Evolutionary conservation across 768 basidiomycete species (phyloP), one percentile per base, ranked within the genome.

Genomic region (Auriscalpium orientale): DNA sequence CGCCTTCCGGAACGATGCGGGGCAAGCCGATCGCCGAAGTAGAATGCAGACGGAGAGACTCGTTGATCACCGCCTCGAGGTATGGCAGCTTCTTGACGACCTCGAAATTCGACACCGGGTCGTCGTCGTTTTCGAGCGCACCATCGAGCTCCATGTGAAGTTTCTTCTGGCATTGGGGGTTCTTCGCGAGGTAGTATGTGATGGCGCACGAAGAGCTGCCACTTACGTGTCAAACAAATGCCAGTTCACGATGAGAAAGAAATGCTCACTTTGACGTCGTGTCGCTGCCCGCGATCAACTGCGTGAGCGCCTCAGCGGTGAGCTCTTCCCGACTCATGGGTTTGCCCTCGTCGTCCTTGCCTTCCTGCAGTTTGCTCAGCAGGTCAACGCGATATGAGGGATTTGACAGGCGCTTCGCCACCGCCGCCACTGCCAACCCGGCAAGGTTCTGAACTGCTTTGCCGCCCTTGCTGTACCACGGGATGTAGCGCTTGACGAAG

Each of bases 261-360:
- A 35, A 47, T 22, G 56, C 84, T 58, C 62, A 91, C 89, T 95
- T 97, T 47, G 92, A 93, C 0, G 94, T 95, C 1, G 93, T 97
- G 64, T 97, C 93, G 4, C 87, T 89, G 1, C 92, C 92, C 7
- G 91, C 91, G 60, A 94, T 92, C 16, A 94, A 77, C 49, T 92
- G 81, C 1, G 91, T 92, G 18, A 90, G 70, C 46, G 88, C 87
- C 72, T 97, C 94, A 0, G 92, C 92, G 1, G 91, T 95, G 55
- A 97, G 71, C 66, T 95, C 94, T 62, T 82, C 83, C 28, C 78
- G 76, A 0, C 87, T 83, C 87, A 97, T 86, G 1, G 78, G 82
- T 4, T 91, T 82, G 15, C 93, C 94, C n/a, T 79, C 73, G 48
- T 84, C 81, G 65, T 95, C 94, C 60, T 82, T 80, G 7, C 84